phyloP scores from a whole-genome alignment of 768 basidiomycete genomes.

The Mycena venus region DNA sequence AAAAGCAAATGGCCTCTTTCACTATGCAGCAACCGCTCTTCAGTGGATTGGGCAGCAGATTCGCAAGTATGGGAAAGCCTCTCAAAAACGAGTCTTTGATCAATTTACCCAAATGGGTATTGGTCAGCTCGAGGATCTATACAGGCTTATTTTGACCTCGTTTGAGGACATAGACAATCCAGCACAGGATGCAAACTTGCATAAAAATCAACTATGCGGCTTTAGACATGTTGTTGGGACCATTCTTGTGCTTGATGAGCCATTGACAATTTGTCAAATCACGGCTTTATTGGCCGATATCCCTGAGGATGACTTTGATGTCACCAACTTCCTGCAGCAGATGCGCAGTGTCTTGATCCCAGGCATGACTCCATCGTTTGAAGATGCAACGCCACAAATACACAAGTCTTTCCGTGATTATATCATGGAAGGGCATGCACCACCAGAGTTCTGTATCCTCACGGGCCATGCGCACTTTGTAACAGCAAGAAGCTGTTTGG shows the following conservation, averaged over 20 bases:
- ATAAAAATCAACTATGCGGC: not conserved
- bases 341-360: not conserved
- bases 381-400: conserved; percentile 19
- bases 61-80: not conserved
- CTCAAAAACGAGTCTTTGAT: not conserved
- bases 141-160: conserved; percentile 11
- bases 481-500: not conserved
- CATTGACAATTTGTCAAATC: conserved; percentile 13
- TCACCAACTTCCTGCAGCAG: not conserved
- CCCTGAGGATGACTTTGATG: not conserved
- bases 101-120: not conserved
- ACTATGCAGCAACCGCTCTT: conserved; percentile 16
- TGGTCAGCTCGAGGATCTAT: not conserved
- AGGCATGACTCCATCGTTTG: conserved; percentile 1
- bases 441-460: not conserved
- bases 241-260: not conserved
- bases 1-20: conserved; percentile 1
- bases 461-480: conserved; percentile 4
- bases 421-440: conserved; percentile 1
- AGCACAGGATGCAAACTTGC: not conserved
- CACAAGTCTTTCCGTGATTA: conserved; percentile 20
- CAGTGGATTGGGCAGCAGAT: conserved; percentile 2
- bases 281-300: conserved; percentile 1
- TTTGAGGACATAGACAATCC: not conserved
- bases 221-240: conserved; percentile 14